Base-by-base conservation (phyloP, 768 basidiomycete species). In the Cystofilobasidium ferigula region DNA sequence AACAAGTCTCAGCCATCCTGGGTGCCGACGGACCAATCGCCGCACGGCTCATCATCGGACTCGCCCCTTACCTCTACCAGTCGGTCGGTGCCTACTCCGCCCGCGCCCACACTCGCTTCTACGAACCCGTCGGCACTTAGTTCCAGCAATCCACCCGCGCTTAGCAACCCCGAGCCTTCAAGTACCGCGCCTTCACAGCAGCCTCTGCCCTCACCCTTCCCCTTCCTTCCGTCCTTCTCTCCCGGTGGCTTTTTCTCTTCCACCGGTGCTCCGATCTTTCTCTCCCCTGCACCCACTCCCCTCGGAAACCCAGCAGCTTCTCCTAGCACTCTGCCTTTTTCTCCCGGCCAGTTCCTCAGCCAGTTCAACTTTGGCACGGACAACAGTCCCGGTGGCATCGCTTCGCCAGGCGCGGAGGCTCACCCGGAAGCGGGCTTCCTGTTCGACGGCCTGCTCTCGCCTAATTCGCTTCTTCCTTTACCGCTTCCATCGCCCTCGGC, bases 381-480 rank as follows among this genome's bases (percentile, higher is more conserved):
- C 48, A 10, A n/a, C 6, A 2, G 22, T 4, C 10, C 47, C 22
- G 22, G 22, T 18, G 40, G 40, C 10, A 20, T 28, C 47, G 13
- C 24, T n/a, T 48, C 47, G 24, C 47, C 47, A 20, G 47, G 47
- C 13, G 47, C 47, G 22, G 47, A 48, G 47, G 24, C n/a, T n/a
- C 51, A 54, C 30, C 62, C 62, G 10, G 62, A 51, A 24, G 62
- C 62, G 5, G 62, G 62, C 20, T 62, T 62, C 51, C 40, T 62
- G 26, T 51, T 51, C 22, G 62, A 53, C n/a, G 48, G 62, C 14
- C 48, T 54, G 4, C 36, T 54, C 14, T 54, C 51, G 28, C 51
- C 51, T 5, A 54, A 32, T 4, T 54, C 51, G 51, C 51, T 54
- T 10, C 30, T 54, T 2, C 28, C 51, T 1, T 13, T 54, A 7